Evolutionary conservation across 768 basidiomycete genomes (phyloP).

Genomic region (Podaxis mareebaensis): DNA sequence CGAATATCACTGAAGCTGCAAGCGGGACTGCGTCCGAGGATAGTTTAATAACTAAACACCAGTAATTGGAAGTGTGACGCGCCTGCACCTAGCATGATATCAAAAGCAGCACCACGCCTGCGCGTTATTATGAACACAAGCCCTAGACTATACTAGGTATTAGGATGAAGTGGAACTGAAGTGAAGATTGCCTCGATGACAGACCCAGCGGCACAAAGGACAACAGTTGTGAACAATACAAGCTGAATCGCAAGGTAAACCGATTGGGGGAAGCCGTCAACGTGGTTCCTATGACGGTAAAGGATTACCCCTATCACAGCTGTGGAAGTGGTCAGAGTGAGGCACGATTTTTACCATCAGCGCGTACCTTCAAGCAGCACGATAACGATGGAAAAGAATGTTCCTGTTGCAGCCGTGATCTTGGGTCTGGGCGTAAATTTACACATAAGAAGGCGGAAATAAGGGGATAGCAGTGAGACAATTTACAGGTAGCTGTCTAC

Average conservation of each 20-base stretch:
- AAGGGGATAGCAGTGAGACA: too few species aligned
- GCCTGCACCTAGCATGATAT: conserved; percentile 8
- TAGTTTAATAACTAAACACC: not conserved
- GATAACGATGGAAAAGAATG: not conserved
- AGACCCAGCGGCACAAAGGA: conserved; percentile 5
- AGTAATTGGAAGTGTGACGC: not conserved
- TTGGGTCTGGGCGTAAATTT: not conserved
- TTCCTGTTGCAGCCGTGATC: conserved; percentile 1
- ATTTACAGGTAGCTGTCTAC: conserved; percentile 2
- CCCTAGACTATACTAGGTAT: not conserved
- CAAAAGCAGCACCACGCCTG: conserved; percentile 1
- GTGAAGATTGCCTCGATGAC: not conserved
- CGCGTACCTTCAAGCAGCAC: conserved; percentile 6
- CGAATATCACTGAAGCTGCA: conserved; percentile 6
- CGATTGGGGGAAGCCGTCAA: conserved; percentile 5
- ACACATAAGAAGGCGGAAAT: not conserved
- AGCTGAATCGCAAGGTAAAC: conserved; percentile 6
- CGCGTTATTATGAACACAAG: conserved; percentile 5
- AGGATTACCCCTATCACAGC: conserved; percentile 6
- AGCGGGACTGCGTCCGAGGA: not conserved
- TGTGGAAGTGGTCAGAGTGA: not conserved
- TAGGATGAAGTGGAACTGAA: not conserved
- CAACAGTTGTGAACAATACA: not conserved
- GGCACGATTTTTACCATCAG: not conserved
- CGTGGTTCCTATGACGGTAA: not conserved